Base-by-base conservation (phyloP, 345 rosid species). In the Camelina neglecta region DNA sequence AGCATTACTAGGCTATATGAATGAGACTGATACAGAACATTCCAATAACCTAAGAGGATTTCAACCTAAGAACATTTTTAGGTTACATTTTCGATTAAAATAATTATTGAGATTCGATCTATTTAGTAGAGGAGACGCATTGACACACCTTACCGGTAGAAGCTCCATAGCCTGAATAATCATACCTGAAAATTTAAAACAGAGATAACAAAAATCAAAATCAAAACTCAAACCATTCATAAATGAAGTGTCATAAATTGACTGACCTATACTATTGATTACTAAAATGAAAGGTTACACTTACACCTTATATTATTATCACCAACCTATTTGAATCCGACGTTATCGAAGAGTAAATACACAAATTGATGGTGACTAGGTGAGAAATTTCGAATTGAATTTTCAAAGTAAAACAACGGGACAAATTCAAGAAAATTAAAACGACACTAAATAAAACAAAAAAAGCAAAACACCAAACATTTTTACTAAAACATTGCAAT, bases 111-210 rank as follows among this genome's bases (percentile, higher is more conserved):
- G 36, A 41, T 75, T n/a, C 36, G 44, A 18, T 59, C 3, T 16
- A 79, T 20, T 10, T 11, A 35, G 4, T 47, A 53, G 6, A 74
- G 49, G 49, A 31, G 76, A 71, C 11, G 81, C 33, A 60, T 79
- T 41, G 53, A 69, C 91, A 69, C 82, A 96, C 99, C 92, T 89
- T 93, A 68, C 98, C 99, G 5, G 94, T 81, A 29, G 99, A 96
- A 16, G 95, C 95, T 67, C 99, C 98, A 81, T 96, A 96, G 24
- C 99, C 99, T 49, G 99, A 93, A 86, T 96, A 96, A 78, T 96
- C 99, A 70, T 96, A 96, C 75, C 99, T 91, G 92, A 79, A 79
- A 67, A 69, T 33, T 42, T 12, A 50, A 45, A 24, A 21, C 44
- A 54, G 41, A 59, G 0, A 65, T 2, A 9, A 10, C 7, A 38